These are phyloP conservation scores for Trypanosoma melophagium DNA, from an alignment of 208 protist genomes.

Conservation along the genomic window DNA sequence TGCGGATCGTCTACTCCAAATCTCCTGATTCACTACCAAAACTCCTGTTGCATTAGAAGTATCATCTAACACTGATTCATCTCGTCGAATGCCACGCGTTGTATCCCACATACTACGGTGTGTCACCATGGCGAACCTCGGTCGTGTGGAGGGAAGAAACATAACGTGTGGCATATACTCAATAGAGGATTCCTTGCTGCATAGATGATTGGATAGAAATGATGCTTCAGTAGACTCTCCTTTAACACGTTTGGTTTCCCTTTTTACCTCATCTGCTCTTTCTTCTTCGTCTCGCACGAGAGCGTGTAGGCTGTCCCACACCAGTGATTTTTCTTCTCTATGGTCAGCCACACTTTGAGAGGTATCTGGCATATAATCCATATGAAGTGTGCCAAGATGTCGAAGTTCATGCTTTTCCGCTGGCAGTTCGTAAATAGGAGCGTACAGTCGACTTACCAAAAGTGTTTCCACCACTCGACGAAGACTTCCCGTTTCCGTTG, in stretches of 20 bases:
- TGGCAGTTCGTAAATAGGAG: slow-evolving; percentile 64
- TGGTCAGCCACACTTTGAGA: too few relatives aligned
- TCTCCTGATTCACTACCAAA: slow-evolving; percentile 79
- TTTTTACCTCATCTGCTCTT: slow-evolving; percentile 24
- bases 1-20: slow-evolving; percentile 66
- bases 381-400: slow-evolving; percentile 50
- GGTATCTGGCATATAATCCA: slow-evolving; percentile 50
- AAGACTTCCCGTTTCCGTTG: slow-evolving; percentile 67
- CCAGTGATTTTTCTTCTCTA: not conserved
- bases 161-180: slow-evolving; percentile 84
- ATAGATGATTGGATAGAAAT: not conserved
- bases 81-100: not conserved
- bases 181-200: not conserved
- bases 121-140: slow-evolving; percentile 71
- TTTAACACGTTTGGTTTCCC: slow-evolving; percentile 41
- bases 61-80: slow-evolving; percentile 41
- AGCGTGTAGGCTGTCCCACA: not conserved
- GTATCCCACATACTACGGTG: slow-evolving; percentile 43
- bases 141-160: slow-evolving; percentile 78
- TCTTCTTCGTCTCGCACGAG: slow-evolving; percentile 4
- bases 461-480: slow-evolving; percentile 74
- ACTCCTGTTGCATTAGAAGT: slow-evolving; percentile 53
- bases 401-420: slow-evolving; percentile 51
- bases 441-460: slow-evolving; percentile 71
- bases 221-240: slow-evolving; percentile 16